A percentile compares a stretch with the other conserved stretches of the same genome.
phyloP scores from a whole-genome alignment of 257 asterid genomes.

The Cordia subcordata region DNA sequence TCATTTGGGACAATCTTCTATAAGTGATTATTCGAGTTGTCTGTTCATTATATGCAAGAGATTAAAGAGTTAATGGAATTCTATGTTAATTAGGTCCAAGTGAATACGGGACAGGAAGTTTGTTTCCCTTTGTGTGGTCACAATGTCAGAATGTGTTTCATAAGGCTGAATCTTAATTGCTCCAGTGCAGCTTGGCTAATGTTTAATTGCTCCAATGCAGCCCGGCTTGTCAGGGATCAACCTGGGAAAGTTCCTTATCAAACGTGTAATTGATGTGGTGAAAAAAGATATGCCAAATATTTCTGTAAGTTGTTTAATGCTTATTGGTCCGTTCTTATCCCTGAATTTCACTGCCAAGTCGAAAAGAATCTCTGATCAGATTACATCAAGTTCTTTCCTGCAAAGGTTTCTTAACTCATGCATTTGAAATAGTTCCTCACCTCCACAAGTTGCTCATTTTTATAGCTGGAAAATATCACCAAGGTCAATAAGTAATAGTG shows the following conservation, averaged over 20 bases:
- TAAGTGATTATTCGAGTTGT: too few relatives aligned
- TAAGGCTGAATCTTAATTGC: conserved; percentile 1
- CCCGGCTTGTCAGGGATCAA: conserved; percentile 96
- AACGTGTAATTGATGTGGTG: conserved; percentile 91
- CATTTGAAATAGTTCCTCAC: not conserved
- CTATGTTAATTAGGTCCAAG: too few relatives aligned
- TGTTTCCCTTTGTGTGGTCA: not conserved
- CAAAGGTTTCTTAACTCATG: not conserved
- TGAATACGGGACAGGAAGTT: too few relatives aligned
- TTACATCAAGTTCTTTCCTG: not conserved
- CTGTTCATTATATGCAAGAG: too few relatives aligned
- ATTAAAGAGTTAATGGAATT: too few relatives aligned
- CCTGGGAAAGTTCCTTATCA: conserved; percentile 88
- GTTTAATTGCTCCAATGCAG: conserved; percentile 35
- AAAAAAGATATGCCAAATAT: conserved; percentile 82
- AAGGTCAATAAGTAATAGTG: too few relatives aligned
- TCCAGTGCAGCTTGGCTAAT: conserved; percentile 70
- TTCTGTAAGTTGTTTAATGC: conserved; percentile 46
- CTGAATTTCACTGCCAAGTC: not conserved
- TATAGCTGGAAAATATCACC: too few relatives aligned
- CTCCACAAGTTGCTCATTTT: not conserved
- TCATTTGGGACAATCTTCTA: too few relatives aligned
- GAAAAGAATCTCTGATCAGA: not conserved
- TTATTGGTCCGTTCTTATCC: not conserved
- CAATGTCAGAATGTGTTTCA: not conserved